These are phyloP conservation scores for Azolla pinnata DNA, from an alignment of 75 land plant genomes.

Conservation along the genomic window DNA sequence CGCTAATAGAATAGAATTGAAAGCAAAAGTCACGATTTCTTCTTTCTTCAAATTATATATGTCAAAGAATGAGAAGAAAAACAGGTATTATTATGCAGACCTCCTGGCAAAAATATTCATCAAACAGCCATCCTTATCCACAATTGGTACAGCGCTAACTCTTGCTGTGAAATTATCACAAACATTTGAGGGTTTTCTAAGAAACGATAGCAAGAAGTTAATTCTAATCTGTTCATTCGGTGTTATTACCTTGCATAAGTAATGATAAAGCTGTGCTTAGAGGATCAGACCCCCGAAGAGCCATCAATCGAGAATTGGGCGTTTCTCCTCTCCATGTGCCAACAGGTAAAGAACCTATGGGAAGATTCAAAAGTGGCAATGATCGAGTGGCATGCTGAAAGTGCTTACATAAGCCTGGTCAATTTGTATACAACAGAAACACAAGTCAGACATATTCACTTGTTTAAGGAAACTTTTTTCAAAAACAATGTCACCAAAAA, in stretches of 20 bases:
- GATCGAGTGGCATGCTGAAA: constrained; percentile 63
- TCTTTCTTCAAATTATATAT: not conserved
- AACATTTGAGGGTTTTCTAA: too few relatives aligned
- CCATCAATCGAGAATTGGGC: constrained; percentile 41
- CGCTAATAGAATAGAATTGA: constrained; percentile 36
- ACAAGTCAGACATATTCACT: not conserved
- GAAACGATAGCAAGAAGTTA: too few relatives aligned
- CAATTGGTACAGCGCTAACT: constrained; percentile 87
- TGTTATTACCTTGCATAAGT: constrained; percentile 70
- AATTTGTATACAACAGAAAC: too few relatives aligned
- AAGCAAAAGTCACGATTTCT: not conserved
- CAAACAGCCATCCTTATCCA: constrained; percentile 69
- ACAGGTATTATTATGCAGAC: constrained; percentile 14
- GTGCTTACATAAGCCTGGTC: constrained; percentile 84
- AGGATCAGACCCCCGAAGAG: constrained; percentile 59
- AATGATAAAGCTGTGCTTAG: constrained; percentile 66
- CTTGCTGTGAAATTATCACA: constrained; percentile 66
- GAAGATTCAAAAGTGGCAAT: constrained; percentile 61
- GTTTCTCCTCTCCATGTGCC: constrained; percentile 81
- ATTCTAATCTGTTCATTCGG: too few relatives aligned
- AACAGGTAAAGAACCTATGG: constrained; percentile 49
- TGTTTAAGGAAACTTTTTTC: not conserved
- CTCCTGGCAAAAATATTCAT: constrained; percentile 81
- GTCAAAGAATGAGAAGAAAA: not conserved
- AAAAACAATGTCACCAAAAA: not conserved